phyloP scores from a whole-genome alignment of 805 yeast genomes.

The Alloascoidea hylecoeti region DNA sequence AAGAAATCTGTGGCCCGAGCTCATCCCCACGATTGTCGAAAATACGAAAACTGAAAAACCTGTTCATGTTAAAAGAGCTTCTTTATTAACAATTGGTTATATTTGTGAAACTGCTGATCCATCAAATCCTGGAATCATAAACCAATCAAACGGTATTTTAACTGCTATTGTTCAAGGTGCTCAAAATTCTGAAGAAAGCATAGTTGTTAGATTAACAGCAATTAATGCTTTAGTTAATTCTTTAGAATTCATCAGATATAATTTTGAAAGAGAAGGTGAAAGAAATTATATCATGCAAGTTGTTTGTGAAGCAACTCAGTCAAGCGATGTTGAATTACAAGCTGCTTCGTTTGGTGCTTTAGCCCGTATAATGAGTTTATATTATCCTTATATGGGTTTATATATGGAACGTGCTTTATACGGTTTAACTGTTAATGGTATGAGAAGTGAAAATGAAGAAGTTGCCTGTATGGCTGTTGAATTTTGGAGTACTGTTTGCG shows the following conservation, averaged over 20 bases:
- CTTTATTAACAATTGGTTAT: constrained; percentile 83
- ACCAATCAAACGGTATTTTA: constrained; percentile 83
- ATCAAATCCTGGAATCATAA: constrained; percentile 53
- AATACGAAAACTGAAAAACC: constrained; percentile 74
- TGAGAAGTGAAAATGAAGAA: constrained; percentile 71
- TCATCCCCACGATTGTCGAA: constrained; percentile 72
- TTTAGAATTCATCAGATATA: constrained; percentile 73
- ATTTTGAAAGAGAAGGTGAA: constrained; percentile 89
- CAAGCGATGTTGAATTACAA: constrained; percentile 66
- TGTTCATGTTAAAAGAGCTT: constrained; percentile 71
- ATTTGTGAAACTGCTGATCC: constrained; percentile 95
- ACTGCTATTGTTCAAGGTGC: constrained; percentile 97
- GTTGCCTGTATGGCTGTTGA: constrained; percentile 98
- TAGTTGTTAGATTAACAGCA: constrained; percentile 75
- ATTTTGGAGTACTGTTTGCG: constrained; percentile 99
- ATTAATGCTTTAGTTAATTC: constrained; percentile 85
- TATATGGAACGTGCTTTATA: constrained; percentile 97
- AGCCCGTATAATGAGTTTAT: constrained; percentile 80
- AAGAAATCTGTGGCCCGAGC: constrained; percentile 73
- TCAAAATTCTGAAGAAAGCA: constrained; percentile 63
- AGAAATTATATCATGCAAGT: constrained; percentile 97
- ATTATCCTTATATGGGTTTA: constrained; percentile 80
- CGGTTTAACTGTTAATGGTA: constrained; percentile 75
- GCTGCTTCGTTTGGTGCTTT: constrained; percentile 94
- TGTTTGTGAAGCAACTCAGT: constrained; percentile 97